Evolutionary conservation across 2,329 filamentous ascomycete species (phyloP), one percentile per base, ranked within the genome.

Genomic region (Dothideomycetidae sp.): DNA sequence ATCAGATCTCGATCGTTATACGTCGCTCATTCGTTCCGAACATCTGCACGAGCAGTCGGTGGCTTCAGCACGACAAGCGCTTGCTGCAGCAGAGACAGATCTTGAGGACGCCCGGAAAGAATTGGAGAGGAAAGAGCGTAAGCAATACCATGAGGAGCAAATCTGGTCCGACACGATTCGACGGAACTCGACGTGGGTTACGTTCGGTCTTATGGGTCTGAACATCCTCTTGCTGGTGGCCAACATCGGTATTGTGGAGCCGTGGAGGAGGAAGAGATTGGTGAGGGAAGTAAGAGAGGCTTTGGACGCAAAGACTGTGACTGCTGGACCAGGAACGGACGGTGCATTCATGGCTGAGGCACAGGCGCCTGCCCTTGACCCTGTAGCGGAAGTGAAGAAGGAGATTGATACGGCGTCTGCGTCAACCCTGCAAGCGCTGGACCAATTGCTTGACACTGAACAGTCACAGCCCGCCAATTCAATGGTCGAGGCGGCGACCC

Each of bases 151-250:
- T 58, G 90, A 98, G 62, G 90, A 98, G 64, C 90, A 98, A 63
- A 92, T 98, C 40, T 98, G 90, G 90, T 93, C 83, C 53, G 90
- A 98, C 57, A 88, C 93, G 50, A 98, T 98, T 54, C 71, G 90
- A 23, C 71, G 90, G 46, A 93, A 93, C 68, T 90, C 81, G 56
- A 98, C 90, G 0, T 98, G 90, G 90, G 88, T 92, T 23, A 98
- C 90, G 0, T 96, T 92, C 76, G 90, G 88, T 0, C 64, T 98
- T 44, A 98, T 98, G 90, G 88, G 88, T 15, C 73, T 96, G 52
- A 98, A 98, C 54, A 81, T 96, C 19, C 57, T 96, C 43, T 62
- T 98, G 32, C 83, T 98, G 53, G 60, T 98, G 37, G 69, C 86
- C 12, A 76, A 92, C 49, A 78, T 94, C 60, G 78, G 93, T 48